Base-by-base conservation (phyloP, 83 land plant species). In the Thuja plicata region DNA sequence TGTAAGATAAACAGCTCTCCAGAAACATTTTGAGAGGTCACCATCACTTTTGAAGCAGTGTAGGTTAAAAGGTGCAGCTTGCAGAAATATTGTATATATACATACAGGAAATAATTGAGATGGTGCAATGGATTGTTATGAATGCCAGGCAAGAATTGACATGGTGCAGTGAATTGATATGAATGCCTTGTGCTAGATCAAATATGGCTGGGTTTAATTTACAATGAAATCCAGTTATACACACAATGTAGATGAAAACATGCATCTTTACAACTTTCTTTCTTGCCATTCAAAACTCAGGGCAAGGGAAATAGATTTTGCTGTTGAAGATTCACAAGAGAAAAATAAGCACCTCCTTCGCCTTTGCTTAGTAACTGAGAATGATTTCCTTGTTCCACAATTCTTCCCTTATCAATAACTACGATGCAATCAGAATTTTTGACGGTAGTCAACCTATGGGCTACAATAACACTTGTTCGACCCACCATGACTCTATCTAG, bases 371-470 rank as follows among this genome's bases (percentile, higher is more conserved):
- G 12, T 32, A 88, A 60, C 8, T 34, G 35, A 24, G 41, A 19
- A 50, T 88, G 89, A 55, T 13, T 88, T 50, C 95, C 95, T 86
- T 46, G 77, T 76, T 94, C 94, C 15, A 89, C 89, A 34, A 92
- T 88, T 34, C 88, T 60, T 13, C 96, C 96, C 24, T 90, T 91
- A 4, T 94, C 91, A 89, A 94, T 89, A 19, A 92, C 93, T 21
- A 87, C 88, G 54, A 94, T 92, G 79, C 40, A 46, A 88, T 94
- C 94, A 6, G 89, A 87, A 76, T 92, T 90, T 19, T 50, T 88
- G 6, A 94, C 82, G 21, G 95, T 92, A 6, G 91, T 85, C 46
- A 94, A 89, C 89, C 95, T 84, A 45, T 94, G 95, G 12, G 95
- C 94, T 43, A 94, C 92, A 54, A 84, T 86, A 0, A 94, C 87